Conservation (phyloP, 2,329 filamentous ascomycete genomes). For the Venturia nashicola region DNA sequence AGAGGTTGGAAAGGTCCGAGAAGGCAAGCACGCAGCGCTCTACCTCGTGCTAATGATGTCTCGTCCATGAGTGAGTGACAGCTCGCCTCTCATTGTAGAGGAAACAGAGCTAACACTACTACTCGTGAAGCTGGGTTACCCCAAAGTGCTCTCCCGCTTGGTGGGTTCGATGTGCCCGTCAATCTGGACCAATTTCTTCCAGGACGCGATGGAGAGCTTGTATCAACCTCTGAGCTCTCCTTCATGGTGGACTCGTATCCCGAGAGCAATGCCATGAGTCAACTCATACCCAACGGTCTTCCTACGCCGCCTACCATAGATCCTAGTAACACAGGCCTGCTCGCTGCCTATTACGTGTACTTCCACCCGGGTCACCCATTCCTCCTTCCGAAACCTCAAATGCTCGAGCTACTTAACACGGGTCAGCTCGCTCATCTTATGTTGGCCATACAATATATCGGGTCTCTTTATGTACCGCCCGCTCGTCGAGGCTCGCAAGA, state of each 20-base stretch:
- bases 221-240: neutral
- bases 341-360: constrained; percentile 42
- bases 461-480: constrained; percentile 39
- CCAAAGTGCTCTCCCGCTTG: neutral
- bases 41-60: neutral
- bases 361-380: constrained; percentile 46
- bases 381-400: constrained; percentile 35
- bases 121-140: too few species aligned
- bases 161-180: neutral
- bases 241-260: neutral
- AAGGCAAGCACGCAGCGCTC: constrained; percentile 20
- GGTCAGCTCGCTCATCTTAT: constrained; percentile 31
- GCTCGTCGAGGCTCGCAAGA: constrained; percentile 33
- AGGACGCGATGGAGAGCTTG: neutral
- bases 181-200: neutral
- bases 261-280: neutral
- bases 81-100: neutral
- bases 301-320: neutral
- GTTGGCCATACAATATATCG: constrained; percentile 44
- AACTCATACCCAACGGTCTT: neutral
- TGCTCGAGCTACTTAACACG: constrained; percentile 28
- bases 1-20: constrained; percentile 37
- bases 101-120: neutral
- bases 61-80: neutral
- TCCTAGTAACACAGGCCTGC: neutral